These are phyloP conservation scores for Cytospora leucostoma DNA, from an alignment of 2,329 filamentous ascomycete genomes.

Conservation along the genomic window DNA sequence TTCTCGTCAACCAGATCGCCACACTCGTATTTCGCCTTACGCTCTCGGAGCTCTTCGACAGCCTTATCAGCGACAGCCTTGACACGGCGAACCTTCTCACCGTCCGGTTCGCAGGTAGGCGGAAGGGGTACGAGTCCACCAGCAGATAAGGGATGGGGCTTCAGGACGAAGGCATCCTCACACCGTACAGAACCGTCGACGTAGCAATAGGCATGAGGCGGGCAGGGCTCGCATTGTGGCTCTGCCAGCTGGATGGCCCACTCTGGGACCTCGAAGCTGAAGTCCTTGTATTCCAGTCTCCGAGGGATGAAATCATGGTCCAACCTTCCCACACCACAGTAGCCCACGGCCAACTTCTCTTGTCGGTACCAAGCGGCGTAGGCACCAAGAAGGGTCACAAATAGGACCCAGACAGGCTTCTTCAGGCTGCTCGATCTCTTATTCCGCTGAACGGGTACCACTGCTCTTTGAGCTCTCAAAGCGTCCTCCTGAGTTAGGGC, in stretches of 20 bases:
- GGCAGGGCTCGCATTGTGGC: conserved; percentile 87
- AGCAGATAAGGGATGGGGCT: conserved; percentile 79
- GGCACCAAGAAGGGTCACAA: conserved; percentile 68
- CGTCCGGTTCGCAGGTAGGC: conserved; percentile 92
- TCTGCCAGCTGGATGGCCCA: conserved; percentile 69
- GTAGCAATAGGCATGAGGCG: conserved; percentile 86
- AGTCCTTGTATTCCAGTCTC: conserved; percentile 41
- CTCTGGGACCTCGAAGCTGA: conserved; percentile 65
- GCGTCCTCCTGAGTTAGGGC: conserved; percentile 73
- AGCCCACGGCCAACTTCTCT: conserved; percentile 95
- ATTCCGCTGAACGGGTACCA: conserved; percentile 45
- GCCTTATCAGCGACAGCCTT: conserved; percentile 86
- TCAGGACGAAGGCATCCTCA: conserved; percentile 83
- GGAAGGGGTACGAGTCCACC: conserved; percentile 80
- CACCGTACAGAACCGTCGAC: conserved; percentile 75
- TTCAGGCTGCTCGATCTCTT: conserved; percentile 50
- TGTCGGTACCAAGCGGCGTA: conserved; percentile 86
- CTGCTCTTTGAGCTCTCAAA: conserved; percentile 50
- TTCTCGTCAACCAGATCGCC: conserved; percentile 67
- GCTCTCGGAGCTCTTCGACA: conserved; percentile 81
- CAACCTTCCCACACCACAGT: conserved; percentile 80
- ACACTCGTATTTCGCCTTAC: conserved; percentile 88
- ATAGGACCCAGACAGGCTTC: conserved; percentile 69
- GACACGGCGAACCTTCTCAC: conserved; percentile 84
- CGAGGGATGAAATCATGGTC: conserved; percentile 53